Evolutionary conservation across 768 basidiomycete genomes (phyloP).

Genomic region (Lanmaoa rubissima): DNA sequence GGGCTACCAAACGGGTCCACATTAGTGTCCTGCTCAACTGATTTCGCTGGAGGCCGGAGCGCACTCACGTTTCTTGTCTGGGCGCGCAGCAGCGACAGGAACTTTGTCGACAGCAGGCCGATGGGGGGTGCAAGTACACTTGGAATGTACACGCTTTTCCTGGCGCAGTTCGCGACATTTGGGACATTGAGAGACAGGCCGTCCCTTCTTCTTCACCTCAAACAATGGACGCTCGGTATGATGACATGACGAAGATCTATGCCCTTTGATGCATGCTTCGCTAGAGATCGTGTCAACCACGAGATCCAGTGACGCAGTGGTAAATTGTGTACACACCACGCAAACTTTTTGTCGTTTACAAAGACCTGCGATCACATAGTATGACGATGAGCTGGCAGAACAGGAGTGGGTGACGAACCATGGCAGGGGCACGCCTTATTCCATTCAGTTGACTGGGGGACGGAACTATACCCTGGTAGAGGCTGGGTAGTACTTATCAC

Average conservation of each 20-base stretch:
- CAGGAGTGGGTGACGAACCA: conserved; percentile 19
- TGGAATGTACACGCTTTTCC: conserved; percentile 77
- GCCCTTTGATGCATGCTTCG: conserved; percentile 93
- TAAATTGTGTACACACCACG: conserved; percentile 52
- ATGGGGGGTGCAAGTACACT: conserved; percentile 66
- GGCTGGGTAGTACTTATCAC: conserved; percentile 2
- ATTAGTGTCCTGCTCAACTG: conserved; percentile 16
- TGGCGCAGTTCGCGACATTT: conserved; percentile 81
- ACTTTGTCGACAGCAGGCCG: conserved; percentile 28
- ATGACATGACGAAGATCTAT: conserved; percentile 84
- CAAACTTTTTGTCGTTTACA: conserved; percentile 70
- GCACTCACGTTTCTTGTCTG: conserved; percentile 34
- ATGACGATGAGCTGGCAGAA: not conserved
- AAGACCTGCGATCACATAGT: conserved; percentile 48
- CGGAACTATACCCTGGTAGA: not conserved
- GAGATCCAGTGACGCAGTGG: not conserved
- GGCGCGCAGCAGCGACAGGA: conserved; percentile 32
- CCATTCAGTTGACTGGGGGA: conserved; percentile 11
- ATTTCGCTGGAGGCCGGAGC: not conserved
- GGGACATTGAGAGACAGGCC: conserved; percentile 87
- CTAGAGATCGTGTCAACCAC: conserved; percentile 39
- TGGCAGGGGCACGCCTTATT: conserved; percentile 5
- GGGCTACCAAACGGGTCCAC: conserved; percentile 40
- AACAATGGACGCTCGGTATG: conserved; percentile 89
- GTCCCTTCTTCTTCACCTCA: conserved; percentile 90